These are phyloP conservation scores for Coriaria nepalensis DNA, from an alignment of 306 rosid species.

Conservation along the genomic window DNA sequence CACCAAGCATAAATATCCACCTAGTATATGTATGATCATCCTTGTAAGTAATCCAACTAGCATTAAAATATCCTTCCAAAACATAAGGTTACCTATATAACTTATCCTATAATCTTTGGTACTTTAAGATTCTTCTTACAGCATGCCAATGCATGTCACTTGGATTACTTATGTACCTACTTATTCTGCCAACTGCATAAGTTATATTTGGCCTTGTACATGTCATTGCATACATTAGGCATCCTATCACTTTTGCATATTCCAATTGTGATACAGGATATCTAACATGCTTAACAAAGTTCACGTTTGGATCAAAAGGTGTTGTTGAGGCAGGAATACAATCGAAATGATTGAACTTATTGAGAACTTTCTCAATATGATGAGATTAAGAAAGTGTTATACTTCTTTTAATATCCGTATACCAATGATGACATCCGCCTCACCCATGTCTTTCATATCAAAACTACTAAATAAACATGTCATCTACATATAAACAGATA, in stretches of 20 bases:
- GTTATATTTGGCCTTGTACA: slow-evolving; percentile 6
- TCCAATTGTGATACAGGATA: neutral
- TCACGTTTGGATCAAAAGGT: slow-evolving; percentile 1
- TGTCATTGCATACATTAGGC: neutral
- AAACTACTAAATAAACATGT: too few species aligned
- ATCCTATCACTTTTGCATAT: neutral
- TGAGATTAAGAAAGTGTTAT: neutral
- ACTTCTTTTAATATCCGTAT: too few species aligned
- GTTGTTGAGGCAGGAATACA: neutral
- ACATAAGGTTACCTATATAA: neutral
- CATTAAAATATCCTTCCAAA: neutral
- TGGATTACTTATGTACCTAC: neutral
- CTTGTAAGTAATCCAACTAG: slow-evolving; percentile 4
- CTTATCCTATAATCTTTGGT: neutral
- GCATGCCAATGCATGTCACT: slow-evolving; percentile 1
- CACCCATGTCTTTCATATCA: too few species aligned
- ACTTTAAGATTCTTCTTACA: neutral
- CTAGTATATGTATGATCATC: neutral
- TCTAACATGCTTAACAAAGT: neutral
- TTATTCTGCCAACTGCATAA: slow-evolving; percentile 1
- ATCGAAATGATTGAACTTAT: neutral
- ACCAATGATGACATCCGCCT: too few species aligned
- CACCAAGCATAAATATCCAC: neutral
- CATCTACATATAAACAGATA: too few species aligned
- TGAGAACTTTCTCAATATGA: neutral